Base-by-base conservation (phyloP, 257 asterid species). In the Nicotiana attenuata region DNA sequence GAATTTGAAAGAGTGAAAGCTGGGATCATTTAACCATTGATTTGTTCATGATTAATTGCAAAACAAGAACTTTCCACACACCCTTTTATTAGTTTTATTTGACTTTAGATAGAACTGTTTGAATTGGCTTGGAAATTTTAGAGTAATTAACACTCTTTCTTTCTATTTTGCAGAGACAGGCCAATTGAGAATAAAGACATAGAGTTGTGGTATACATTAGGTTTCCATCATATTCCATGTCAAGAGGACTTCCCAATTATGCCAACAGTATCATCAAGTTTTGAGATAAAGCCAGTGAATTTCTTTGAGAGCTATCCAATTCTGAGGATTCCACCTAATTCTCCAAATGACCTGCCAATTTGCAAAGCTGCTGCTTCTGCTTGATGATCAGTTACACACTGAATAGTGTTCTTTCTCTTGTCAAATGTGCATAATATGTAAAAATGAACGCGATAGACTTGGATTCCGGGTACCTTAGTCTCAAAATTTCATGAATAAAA, bases 191-290 rank as follows among this genome's bases (percentile, higher is more conserved):
- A 93, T 89, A 90, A 86, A 89, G 99, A 96, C 88, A 92, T 96
- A 3, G 98, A 94, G 80, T 2, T 96, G 75, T 96, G 99, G 99
- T 96, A 96, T 61, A 96, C 99, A 24, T 82, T 96, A 80, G 99
- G 99, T 0, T 96, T 96, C 87, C 99, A 96, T 87, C 99, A 96
- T 45, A 89, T 96, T n/a, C 99, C 99, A 22, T 96, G 99, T 87
- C 99, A 96, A 73, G 99, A 96, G 81, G 99, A 96, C 81, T 96
- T 82, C 78, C 99, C 99, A 0, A 92, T 96, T 61, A 96, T 96
- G 99, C 99, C 99, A 20, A 90, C 97, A 0, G 87, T 96, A 8
- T 89, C 99, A 0, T 91, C 99, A 5, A 92, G 98, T n/a, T 96
- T 96, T 26, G 98, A 96, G 82, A 88, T 96, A 63, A 96, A 96